Conservation (phyloP, 1,284 basidiomycete species). For the Sanghuangporus baumii region DNA sequence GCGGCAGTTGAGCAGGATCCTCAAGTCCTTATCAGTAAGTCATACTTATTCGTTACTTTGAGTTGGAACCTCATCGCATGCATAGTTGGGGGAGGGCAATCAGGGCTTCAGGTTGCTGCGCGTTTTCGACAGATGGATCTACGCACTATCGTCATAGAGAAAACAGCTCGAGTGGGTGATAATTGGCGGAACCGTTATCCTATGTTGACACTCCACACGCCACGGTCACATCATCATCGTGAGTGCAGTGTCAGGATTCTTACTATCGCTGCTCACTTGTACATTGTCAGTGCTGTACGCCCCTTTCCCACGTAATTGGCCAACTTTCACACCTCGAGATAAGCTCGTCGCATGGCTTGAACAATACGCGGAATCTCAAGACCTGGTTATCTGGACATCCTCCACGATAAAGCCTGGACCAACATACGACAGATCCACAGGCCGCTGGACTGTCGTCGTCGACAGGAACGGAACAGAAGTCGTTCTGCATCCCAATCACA, state of each 20-base stretch:
- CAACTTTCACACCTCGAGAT: conserved; percentile 17
- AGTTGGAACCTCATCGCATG: background rate
- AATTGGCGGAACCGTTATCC: conserved; percentile 51
- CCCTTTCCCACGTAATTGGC: conserved; percentile 9
- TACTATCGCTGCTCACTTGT: background rate
- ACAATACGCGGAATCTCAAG: conserved; percentile 26
- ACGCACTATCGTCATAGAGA: conserved; percentile 43
- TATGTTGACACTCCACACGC: conserved; percentile 43
- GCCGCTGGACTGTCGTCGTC: conserved; percentile 31
- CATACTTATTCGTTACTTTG: background rate
- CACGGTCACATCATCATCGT: conserved; percentile 32
- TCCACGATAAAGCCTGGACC: conserved; percentile 10
- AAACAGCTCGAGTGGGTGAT: conserved; percentile 42
- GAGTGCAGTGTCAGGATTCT: conserved; percentile 12
- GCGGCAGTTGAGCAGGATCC: conserved; percentile 17
- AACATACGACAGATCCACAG: conserved; percentile 25
- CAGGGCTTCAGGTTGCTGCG: conserved; percentile 47
- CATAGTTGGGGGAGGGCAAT: conserved; percentile 49
- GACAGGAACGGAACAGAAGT: conserved; percentile 24
- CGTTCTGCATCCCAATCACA: conserved; percentile 30
- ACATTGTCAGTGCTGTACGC: conserved; percentile 15
- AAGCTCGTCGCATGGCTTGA: conserved; percentile 30
- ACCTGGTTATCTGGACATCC: conserved; percentile 17
- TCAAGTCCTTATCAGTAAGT: conserved; percentile 13
- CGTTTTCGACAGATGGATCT: conserved; percentile 48